Evolutionary conservation across 2,329 filamentous ascomycete genomes (phyloP).

Genomic region (Nothopassalora personata): DNA sequence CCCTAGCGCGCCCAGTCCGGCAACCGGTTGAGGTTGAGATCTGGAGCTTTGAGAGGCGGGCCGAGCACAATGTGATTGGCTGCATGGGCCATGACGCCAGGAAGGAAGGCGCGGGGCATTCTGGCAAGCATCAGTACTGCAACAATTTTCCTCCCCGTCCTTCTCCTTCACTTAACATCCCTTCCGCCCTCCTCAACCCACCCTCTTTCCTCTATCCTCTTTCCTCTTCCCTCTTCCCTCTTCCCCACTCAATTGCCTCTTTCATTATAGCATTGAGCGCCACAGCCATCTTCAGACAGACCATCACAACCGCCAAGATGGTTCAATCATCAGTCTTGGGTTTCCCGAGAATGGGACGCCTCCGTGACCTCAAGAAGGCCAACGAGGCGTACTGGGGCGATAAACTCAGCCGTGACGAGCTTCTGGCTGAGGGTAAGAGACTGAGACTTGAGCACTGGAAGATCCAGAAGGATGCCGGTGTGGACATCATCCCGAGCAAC

Average conservation of each 20-base stretch:
- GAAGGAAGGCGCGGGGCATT: neutral
- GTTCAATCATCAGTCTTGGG: slow-evolving; percentile 72
- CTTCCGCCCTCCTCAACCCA: neutral
- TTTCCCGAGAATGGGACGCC: slow-evolving; percentile 97
- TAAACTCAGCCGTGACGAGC: slow-evolving; percentile 87
- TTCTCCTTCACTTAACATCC: neutral
- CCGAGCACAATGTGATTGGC: too few relatives aligned
- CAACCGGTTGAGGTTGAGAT: too few relatives aligned
- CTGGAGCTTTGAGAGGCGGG: too few relatives aligned
- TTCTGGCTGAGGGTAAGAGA: slow-evolving; percentile 92
- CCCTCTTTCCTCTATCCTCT: too few relatives aligned
- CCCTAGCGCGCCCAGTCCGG: too few relatives aligned
- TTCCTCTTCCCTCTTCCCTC: neutral
- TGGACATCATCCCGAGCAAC: slow-evolving; percentile 97
- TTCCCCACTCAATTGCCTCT: neutral
- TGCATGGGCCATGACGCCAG: neutral
- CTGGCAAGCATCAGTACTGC: neutral
- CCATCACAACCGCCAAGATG: slow-evolving; percentile 34
- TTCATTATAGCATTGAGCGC: neutral
- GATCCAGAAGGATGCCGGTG: slow-evolving; percentile 97
- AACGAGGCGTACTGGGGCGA: slow-evolving; percentile 96
- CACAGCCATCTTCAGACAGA: slow-evolving; percentile 3
- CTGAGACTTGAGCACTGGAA: slow-evolving; percentile 97
- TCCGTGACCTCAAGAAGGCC: slow-evolving; percentile 99
- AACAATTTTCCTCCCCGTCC: neutral